Evolutionary conservation across 495 filamentous ascomycete species (phyloP).

Genomic region (Penicillium parvum): DNA sequence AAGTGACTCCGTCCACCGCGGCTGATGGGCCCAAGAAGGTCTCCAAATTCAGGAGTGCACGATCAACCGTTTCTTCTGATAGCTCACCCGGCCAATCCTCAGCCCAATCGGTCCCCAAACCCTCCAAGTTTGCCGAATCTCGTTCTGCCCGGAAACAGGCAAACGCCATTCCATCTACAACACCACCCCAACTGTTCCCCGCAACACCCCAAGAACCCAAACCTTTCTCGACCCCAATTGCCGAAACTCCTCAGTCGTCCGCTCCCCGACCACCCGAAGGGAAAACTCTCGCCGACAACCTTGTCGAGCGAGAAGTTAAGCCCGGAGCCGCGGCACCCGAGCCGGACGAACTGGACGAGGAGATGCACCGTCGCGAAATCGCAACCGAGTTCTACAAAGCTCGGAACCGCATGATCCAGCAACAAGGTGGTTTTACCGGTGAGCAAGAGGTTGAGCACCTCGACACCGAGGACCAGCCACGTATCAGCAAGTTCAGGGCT

Average conservation of each 20-base stretch:
- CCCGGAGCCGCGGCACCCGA: slow-evolving; percentile 40
- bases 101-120: slow-evolving; percentile 5
- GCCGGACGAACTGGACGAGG: slow-evolving; percentile 70
- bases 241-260: slow-evolving; percentile 24
- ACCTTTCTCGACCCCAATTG: slow-evolving; percentile 43
- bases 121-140: slow-evolving; percentile 11
- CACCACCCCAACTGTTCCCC: slow-evolving; percentile 36
- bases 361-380: slow-evolving; percentile 69
- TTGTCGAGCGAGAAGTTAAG: slow-evolving; percentile 57
- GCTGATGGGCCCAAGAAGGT: slow-evolving; percentile 34
- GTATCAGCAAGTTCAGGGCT: slow-evolving; percentile 85
- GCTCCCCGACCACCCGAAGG: slow-evolving; percentile 49
- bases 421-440: slow-evolving; percentile 68
- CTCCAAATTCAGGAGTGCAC: slow-evolving; percentile 42
- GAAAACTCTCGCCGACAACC: slow-evolving; percentile 49
- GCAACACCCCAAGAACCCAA: slow-evolving; percentile 42
- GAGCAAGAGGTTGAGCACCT: slow-evolving; percentile 58
- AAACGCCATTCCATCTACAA: slow-evolving; percentile 16
- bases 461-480: slow-evolving; percentile 56
- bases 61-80: slow-evolving; percentile 10
- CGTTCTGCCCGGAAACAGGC: slow-evolving; percentile 15
- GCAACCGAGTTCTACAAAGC: slow-evolving; percentile 73
- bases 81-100: slow-evolving; percentile 5
- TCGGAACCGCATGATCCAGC: slow-evolving; percentile 73
- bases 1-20: slow-evolving; percentile 10